Evolutionary conservation across 116 monocot genomes (phyloP).

Genomic region (Phalaenopsis hybrid): DNA sequence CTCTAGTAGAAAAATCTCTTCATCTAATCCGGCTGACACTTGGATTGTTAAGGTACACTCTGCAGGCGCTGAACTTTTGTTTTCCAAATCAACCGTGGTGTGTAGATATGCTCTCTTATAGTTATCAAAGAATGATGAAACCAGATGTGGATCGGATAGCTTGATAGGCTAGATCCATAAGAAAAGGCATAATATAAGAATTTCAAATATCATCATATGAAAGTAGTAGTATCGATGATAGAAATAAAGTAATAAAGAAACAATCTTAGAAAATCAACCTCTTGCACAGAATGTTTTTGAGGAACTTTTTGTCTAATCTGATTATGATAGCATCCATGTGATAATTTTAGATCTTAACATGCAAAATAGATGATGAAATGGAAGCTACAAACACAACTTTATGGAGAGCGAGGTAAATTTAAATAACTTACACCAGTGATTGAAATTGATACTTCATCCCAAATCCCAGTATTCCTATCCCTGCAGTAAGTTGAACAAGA

Average conservation of each 20-base stretch:
- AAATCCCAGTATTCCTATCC: conserved; percentile 99
- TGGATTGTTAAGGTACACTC: conserved; percentile 72
- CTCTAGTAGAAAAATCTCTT: conserved; percentile 65
- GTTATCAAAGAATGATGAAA: conserved; percentile 82
- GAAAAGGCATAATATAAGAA: neutral
- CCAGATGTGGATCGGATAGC: conserved; percentile 80
- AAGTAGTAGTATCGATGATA: neutral
- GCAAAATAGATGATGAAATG: neutral
- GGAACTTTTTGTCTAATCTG: neutral
- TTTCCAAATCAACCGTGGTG: conserved; percentile 75
- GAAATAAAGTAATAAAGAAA: neutral
- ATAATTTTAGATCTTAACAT: neutral
- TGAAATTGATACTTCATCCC: conserved; percentile 95
- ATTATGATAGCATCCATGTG: neutral
- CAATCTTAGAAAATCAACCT: neutral
- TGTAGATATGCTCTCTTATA: conserved; percentile 85
- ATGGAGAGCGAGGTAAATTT: neutral
- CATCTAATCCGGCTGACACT: conserved; percentile 72
- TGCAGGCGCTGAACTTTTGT: conserved; percentile 70
- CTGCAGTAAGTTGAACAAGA: conserved; percentile 28
- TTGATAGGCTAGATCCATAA: conserved; percentile 69
- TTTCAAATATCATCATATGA: neutral
- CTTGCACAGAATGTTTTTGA: neutral
- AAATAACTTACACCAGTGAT: conserved; percentile 67
- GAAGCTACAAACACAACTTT: neutral